A percentile compares a stretch with the other conserved stretches of the same genome.
Evolutionary conservation across 2,329 filamentous ascomycete species (phyloP).

Genomic region (Aspergillus proliferans): DNA sequence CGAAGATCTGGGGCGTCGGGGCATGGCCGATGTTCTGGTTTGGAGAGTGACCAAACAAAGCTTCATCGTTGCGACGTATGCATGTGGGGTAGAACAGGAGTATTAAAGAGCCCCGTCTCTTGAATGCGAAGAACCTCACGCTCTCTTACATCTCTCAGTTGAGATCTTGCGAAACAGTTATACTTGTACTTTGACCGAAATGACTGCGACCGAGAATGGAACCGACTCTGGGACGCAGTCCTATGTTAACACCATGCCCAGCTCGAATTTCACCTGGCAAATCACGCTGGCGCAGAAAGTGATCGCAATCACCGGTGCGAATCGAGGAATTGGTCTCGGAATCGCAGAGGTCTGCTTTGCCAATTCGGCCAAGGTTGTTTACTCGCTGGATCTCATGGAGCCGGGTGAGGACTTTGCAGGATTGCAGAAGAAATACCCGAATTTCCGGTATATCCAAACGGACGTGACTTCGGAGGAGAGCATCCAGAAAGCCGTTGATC

Average conservation of each 20-base stretch:
- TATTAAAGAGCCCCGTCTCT: not conserved
- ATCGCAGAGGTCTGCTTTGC: constrained; percentile 44
- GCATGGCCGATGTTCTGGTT: not conserved
- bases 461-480: constrained; percentile 42
- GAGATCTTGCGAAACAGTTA: not conserved
- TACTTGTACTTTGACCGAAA: not conserved
- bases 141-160: not conserved
- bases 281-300: constrained; percentile 40
- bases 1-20: not conserved
- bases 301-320: constrained; percentile 26
- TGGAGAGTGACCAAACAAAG: not conserved
- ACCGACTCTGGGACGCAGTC: constrained; percentile 19
- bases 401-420: constrained; percentile 28
- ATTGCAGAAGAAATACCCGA: constrained; percentile 37
- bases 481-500: constrained; percentile 37
- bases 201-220: constrained; percentile 6
- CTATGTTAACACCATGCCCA: constrained; percentile 36
- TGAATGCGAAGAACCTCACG: too few species aligned
- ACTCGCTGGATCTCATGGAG: constrained; percentile 37
- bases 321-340: constrained; percentile 37
- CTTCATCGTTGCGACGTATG: not conserved
- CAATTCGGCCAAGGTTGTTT: constrained; percentile 38
- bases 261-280: constrained; percentile 41
- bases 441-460: constrained; percentile 42
- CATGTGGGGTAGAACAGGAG: not conserved